Evolutionary conservation across 257 asterid species (phyloP), one percentile per base, ranked within the genome.

Genomic region (Capsicum rhomboideum): DNA sequence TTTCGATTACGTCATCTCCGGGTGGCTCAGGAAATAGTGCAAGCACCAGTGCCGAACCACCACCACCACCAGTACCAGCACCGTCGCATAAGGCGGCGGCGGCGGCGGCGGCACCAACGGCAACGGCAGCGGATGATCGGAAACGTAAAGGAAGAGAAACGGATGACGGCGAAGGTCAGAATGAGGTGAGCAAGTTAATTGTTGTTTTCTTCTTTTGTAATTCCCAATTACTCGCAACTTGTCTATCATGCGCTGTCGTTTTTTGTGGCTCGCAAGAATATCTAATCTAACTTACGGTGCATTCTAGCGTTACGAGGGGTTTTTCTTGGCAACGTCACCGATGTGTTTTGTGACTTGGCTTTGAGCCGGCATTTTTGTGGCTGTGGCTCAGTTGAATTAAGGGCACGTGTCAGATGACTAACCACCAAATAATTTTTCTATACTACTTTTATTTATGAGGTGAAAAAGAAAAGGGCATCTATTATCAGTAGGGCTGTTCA

Each of bases 121-220:
- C 80, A 49, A 23, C 84, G 78, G 50, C 66, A 55, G 78, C 61
- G 58, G 90, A 84, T 9, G 92, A 90, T 55, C 91, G 95, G 89
- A 95, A 95, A 82, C 92, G 98, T 40, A 94, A 92, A 82, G 90
- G 89, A 8, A 85, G 86, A 83, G 94, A 90, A 84, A 44, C 82
- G 72, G 97, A 93, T 42, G 95, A 93, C 63, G 83, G 59, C 63
- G 93, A 92, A 61, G 85, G 88, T 82, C 94, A 85, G 82, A 92
- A 92, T 86, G 95, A 91, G 95, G 99, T 95, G 56, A 90, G 89
- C 84, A 52, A 34, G 26, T 21, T 34, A 0, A 6, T 42, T 55
- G 23, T 34, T 53, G 6, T 23, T 26, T 42, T 34, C 12, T 8
- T 54, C 29, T 8, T 83, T 10, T 50, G 81, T 50, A 77, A 50